Conservation (phyloP, 192 early-diverging fungal species). For the Funneliformis geosporum region DNA sequence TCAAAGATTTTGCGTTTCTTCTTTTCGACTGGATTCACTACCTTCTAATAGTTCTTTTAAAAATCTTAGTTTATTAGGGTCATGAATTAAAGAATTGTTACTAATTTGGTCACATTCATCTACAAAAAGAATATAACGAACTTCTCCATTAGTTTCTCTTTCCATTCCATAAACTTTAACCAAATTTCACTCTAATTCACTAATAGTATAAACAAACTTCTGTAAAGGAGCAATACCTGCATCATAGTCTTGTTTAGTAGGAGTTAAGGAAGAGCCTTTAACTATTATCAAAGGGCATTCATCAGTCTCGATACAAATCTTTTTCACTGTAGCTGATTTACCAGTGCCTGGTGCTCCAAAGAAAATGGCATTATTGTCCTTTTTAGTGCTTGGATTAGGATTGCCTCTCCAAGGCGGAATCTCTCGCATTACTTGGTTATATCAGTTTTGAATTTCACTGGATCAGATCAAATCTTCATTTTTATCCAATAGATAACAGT, state of each 20-base stretch:
- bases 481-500: background rate
- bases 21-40: background rate
- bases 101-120: conserved; percentile 10
- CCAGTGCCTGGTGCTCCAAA: conserved; percentile 4
- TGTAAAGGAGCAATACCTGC: background rate
- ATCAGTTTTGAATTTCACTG: too few species aligned
- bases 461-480: conserved; percentile 1
- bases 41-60: conserved; percentile 9
- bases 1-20: conserved; percentile 2
- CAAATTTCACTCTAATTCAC: conserved; percentile 8
- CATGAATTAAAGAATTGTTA: background rate
- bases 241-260: background rate
- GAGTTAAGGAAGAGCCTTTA: conserved; percentile 13
- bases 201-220: conserved; percentile 13
- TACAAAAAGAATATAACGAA: conserved; percentile 13
- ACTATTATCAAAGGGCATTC: background rate
- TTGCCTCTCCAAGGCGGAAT: too few species aligned
- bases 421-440: too few species aligned
- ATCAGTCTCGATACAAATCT: background rate
- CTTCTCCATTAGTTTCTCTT: background rate
- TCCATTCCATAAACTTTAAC: background rate
- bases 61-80: background rate
- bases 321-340: background rate
- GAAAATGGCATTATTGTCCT: conserved; percentile 5
- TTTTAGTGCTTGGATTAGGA: background rate